Evolutionary conservation across 495 filamentous ascomycete species (phyloP), one percentile per base, ranked within the genome.

Genomic region (Aspergillus mulundensis): DNA sequence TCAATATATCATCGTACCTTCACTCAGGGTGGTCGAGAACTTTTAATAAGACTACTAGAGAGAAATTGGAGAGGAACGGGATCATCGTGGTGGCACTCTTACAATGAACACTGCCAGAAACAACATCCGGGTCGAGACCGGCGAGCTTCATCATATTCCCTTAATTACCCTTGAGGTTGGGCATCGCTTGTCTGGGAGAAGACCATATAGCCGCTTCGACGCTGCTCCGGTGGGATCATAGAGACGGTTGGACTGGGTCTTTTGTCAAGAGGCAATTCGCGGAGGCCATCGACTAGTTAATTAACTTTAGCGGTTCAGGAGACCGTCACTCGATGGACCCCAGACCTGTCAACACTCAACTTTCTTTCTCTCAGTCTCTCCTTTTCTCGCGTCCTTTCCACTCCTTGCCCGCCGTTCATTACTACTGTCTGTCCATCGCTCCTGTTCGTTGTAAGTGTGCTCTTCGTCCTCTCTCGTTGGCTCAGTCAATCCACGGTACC

Each of bases 221-320:
- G n/a, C n/a, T n/a, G n/a, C 32, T 36, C 32, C 32, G 32, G 5
- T 30, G 28, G 11, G 32, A 15, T 36, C 2, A 36, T 7, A 4
- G 32, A 36, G 12, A 36, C 32, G 42, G 23, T 16, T 30, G 11
- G 21, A 46, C 21, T 46, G 43, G 43, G 43, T 12, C 20, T 25
- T 21, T 5, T 7, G 24, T 23, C 43, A 10, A 46, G 7, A 24
- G 21, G 10, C 43, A 46, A 46, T 25, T 25, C 43, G 43, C 21
- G 2, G 32, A 36, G 25, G 32, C 6, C 32, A n/a, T 14, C 20
- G 14, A 25, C 23, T 47, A 47, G 24, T 24, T 48, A 32, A 63
- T 63, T 57, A 63, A 60, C 54, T 63, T 53, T 58, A 32, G 49
- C 18, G 57, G 48, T 55, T 63, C 61, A 63, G 61, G 61, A 63